Base-by-base conservation (phyloP, 164 flowering plant genomes). In the Saururus chinensis region DNA sequence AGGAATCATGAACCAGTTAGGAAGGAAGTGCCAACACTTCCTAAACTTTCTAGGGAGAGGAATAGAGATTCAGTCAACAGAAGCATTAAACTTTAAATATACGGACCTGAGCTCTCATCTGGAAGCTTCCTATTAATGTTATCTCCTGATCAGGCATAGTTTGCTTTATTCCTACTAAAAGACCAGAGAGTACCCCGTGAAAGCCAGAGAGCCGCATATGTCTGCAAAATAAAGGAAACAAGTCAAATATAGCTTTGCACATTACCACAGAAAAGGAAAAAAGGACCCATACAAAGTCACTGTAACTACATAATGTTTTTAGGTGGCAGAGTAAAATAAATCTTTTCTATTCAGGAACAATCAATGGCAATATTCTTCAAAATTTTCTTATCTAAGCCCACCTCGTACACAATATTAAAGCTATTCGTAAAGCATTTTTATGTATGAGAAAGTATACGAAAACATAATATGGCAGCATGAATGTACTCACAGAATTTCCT, bases 131-230 rank as follows among this genome's bases (percentile, higher is more conserved):
- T 10, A 20, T 23, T 9, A 78, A 17, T 52, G 84, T 56, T 22
- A 89, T 64, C 75, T 93, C 96, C 63, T 85, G 96, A 70, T 93
- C 96, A 55, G 99, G 97, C 66, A 93, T 71, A n/a, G 88, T 90
- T 75, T 90, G 97, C 81, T 93, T 93, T 64, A 88, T 72, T 22
- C 96, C 98, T 60, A 90, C 97, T 60, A 88, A 74, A 64, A 93
- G 81, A 21, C 95, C 98, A 37, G 82, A 68, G 20, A 93, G 80
- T 64, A 88, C 77, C 41, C 95, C 96, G 60, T 90, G 87, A 84
- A 93, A 93, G 55, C 95, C 97, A 66, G 96, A 86, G 64, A 90
- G 66, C 56, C 97, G 97, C 74, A 77, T 78, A 62, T 93, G 88
- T 57, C 98, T 93, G 59, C 64, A 54, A 10, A 51, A 30, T 26